Evolutionary conservation across 2,329 filamentous ascomycete genomes (phyloP).

Genomic region (Pseudogymnoascus sp.): DNA sequence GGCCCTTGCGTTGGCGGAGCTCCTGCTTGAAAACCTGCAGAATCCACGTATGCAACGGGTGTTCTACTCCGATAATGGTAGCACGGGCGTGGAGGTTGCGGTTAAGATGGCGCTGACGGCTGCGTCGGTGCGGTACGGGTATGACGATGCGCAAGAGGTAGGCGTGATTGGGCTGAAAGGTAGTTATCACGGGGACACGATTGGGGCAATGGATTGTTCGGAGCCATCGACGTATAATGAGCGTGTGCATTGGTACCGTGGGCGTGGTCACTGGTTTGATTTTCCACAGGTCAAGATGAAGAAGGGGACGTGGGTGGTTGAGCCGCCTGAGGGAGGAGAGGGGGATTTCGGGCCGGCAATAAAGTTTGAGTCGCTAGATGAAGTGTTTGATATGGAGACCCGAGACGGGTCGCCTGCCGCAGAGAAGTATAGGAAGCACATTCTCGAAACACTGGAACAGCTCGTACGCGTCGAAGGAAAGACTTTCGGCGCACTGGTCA

Average conservation of each 20-base stretch:
- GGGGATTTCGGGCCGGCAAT: constrained; percentile 12
- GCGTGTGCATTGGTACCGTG: constrained; percentile 79
- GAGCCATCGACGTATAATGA: constrained; percentile 72
- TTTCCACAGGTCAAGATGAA: constrained; percentile 63
- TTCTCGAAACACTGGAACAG: constrained; percentile 43
- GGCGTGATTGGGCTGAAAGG: constrained; percentile 68
- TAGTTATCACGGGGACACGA: constrained; percentile 81
- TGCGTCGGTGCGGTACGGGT: constrained; percentile 56
- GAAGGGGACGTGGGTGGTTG: constrained; percentile 56
- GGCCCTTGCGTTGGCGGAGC: constrained; percentile 59
- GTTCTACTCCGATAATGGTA: constrained; percentile 79
- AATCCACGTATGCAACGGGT: constrained; percentile 62
- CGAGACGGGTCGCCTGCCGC: constrained; percentile 39
- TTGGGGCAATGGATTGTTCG: constrained; percentile 78
- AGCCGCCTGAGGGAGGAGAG: constrained; percentile 16
- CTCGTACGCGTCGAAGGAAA: constrained; percentile 47
- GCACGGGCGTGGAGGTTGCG: constrained; percentile 75
- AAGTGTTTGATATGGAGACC: constrained; percentile 50
- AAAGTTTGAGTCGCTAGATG: constrained; percentile 34
- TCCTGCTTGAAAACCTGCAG: constrained; percentile 47
- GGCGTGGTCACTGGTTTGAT: constrained; percentile 72
- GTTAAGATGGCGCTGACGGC: constrained; percentile 78
- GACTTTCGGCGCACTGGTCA: constrained; percentile 67
- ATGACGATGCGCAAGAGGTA: constrained; percentile 47
- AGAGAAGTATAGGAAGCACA: constrained; percentile 50